Percentiles rank a stretch among this genome's conserved stretches.
These are phyloP conservation scores for Juglanconis oblonga DNA, from an alignment of 2,329 filamentous ascomycete genomes.

Conservation along the genomic window DNA sequence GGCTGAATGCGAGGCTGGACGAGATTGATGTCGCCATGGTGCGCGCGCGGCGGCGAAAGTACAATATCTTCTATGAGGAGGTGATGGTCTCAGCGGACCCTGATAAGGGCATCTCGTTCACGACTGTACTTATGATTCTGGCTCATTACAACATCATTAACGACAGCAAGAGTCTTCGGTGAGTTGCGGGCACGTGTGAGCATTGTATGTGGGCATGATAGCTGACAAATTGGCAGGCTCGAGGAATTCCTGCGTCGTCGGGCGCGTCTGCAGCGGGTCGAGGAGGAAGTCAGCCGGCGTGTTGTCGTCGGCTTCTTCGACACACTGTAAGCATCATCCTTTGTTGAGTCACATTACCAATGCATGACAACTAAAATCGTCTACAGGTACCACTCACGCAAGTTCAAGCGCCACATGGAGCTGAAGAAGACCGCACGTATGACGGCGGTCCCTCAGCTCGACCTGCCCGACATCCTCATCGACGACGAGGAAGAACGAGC, in stretches of 20 bases:
- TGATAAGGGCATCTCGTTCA: constrained; percentile 87
- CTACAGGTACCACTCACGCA: constrained; percentile 71
- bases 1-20: constrained; percentile 69
- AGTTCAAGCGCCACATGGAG: constrained; percentile 74
- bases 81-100: constrained; percentile 90
- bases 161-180: constrained; percentile 91
- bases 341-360: neutral
- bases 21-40: constrained; percentile 74
- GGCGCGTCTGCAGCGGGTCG: constrained; percentile 85
- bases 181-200: constrained; percentile 27
- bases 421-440: constrained; percentile 73
- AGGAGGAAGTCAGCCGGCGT: constrained; percentile 88
- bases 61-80: constrained; percentile 97
- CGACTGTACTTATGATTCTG: constrained; percentile 87
- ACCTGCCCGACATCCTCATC: constrained; percentile 85
- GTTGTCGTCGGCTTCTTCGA: constrained; percentile 95
- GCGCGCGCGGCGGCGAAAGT: constrained; percentile 69
- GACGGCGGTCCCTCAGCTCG: constrained; percentile 73
- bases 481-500: constrained; percentile 66
- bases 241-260: constrained; percentile 93
- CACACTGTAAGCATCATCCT: constrained; percentile 59
- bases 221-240: constrained; percentile 52
- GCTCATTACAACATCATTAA: constrained; percentile 99
- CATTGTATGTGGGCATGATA: neutral
- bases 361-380: constrained; percentile 17